Conservation (phyloP, 1,284 basidiomycete species). For the Microbotryum intermedium region DNA sequence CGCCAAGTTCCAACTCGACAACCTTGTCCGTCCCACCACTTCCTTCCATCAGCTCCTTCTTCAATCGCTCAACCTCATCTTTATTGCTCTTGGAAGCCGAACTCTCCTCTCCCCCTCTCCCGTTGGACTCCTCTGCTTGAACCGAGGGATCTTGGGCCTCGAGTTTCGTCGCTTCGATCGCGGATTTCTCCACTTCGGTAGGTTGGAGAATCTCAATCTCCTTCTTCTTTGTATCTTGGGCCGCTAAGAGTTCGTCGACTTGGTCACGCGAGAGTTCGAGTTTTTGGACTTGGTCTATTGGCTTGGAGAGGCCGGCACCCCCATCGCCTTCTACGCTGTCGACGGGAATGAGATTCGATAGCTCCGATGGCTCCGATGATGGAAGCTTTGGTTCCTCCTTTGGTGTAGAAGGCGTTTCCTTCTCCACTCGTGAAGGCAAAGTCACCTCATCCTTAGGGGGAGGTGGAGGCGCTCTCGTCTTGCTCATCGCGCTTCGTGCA, state of each 20-base stretch:
- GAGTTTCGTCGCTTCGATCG: too few species aligned
- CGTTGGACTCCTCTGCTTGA: background rate
- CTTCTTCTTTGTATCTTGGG: background rate
- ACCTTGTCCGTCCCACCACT: too few species aligned
- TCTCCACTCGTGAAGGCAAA: too few species aligned
- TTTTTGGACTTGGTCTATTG: conserved; percentile 13
- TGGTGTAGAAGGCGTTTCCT: too few species aligned
- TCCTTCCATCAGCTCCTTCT: too few species aligned
- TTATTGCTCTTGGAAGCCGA: too few species aligned
- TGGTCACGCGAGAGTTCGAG: conserved; percentile 6
- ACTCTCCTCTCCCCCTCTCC: background rate
- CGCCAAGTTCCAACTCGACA: too few species aligned
- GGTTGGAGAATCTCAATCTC: conserved; percentile 4
- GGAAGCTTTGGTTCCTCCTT: too few species aligned
- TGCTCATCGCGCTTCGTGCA: background rate
- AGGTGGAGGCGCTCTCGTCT: background rate
- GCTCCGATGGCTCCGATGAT: too few species aligned
- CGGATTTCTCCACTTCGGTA: too few species aligned
- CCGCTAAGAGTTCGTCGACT: background rate
- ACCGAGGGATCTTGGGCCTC: background rate
- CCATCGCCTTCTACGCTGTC: conserved; percentile 12
- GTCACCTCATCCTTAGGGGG: background rate
- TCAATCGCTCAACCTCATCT: too few species aligned
- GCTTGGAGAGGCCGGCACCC: conserved; percentile 13
- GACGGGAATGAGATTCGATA: too few species aligned